Evolutionary conservation across 768 basidiomycete species (phyloP), one percentile per base, ranked within the genome.

Genomic region (Porphyrellus cyaneotinctus): DNA sequence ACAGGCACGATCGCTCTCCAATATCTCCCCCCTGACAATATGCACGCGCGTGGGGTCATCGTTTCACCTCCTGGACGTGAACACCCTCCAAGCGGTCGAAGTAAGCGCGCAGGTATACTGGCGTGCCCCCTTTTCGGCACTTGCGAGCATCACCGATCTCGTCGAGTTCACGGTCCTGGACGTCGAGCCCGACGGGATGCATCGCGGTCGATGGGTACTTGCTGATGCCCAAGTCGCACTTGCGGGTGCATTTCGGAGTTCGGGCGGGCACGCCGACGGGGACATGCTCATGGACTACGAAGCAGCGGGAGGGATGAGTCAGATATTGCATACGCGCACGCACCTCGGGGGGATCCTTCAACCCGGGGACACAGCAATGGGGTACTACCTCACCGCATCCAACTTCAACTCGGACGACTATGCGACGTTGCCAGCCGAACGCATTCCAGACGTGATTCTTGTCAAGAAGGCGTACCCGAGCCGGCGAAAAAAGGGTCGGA

Each of bases 401-500:
- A 99, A 99, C 75, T 97, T 87, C 79, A 99, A 98, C 77, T 91
- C 88, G 52, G 84, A 88, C 52, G 84, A 85, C 51, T 98, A 87
- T 64, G 83, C 91, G 6, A 70, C 77, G 26, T 75, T 97, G 22
- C 77, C 80, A 2, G 55, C 74, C 23, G 77, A 79, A 18, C 81
- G 87, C 35, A 77, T 95, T 49, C 97, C 95, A 2, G 94, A 98
- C 62, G 84, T 97, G 57, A 82, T 99, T 31, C 82, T 99, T 15
- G 87, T 97, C 55, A 90, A 91, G 76, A 98, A 99, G 78, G 80
- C 91, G 43, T 98, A 97, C 72, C 95, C 94, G 44, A 90, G 92
- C 71, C 75, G 93, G 31, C 72, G 95, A 53, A 97, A 95, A 79
- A 97, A 97, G 81, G 84, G 78, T 64, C 85, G 83, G 71, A 72